A percentile compares a stretch with the other conserved stretches of the same genome.
Evolutionary conservation across 2,329 filamentous ascomycete genomes (phyloP).

Genomic region (Ophiostoma fasciatum): DNA sequence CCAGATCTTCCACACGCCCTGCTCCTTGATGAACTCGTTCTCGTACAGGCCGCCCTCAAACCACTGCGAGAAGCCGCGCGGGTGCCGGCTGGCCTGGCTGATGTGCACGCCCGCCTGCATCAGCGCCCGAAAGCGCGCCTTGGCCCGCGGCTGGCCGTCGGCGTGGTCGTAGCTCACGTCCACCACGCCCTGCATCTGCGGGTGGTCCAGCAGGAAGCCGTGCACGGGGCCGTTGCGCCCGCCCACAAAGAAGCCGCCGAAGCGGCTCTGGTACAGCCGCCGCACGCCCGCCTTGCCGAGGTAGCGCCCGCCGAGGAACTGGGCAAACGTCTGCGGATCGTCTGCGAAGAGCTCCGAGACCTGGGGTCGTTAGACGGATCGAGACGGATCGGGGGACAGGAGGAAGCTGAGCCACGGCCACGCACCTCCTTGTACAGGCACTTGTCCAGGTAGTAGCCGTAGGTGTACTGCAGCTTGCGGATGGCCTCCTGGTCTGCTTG

Average conservation of each 20-base stretch:
- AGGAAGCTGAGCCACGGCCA: too few relatives aligned
- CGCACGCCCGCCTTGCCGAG: conserved; percentile 34
- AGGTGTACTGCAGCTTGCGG: conserved; percentile 40
- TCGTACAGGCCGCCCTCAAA: conserved; percentile 44
- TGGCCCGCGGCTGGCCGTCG: conserved; percentile 21
- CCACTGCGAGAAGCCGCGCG: conserved; percentile 38
- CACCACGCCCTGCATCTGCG: conserved; percentile 42
- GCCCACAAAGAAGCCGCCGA: conserved; percentile 33
- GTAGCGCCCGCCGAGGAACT: conserved; percentile 40
- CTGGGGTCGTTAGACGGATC: conserved; percentile 14
- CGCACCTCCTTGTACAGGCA: conserved; percentile 39
- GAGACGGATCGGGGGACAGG: neutral
- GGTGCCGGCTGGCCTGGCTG: conserved; percentile 32
- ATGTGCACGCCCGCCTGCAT: conserved; percentile 41
- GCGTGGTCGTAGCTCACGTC: conserved; percentile 28
- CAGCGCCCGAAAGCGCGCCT: conserved; percentile 36
- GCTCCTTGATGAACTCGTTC: conserved; percentile 43
- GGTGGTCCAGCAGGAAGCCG: conserved; percentile 41
- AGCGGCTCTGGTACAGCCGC: conserved; percentile 37
- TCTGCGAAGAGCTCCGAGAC: conserved; percentile 35
- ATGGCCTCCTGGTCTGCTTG: conserved; percentile 35
- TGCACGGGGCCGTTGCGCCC: conserved; percentile 40
- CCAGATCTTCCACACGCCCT: conserved; percentile 38
- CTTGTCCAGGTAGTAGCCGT: conserved; percentile 45
- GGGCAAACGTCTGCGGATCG: conserved; percentile 37